A percentile compares a stretch with the other conserved stretches of the same genome.
Conservation (phyloP, 495 filamentous ascomycete genomes). For the Lepidopterella palustris region DNA sequence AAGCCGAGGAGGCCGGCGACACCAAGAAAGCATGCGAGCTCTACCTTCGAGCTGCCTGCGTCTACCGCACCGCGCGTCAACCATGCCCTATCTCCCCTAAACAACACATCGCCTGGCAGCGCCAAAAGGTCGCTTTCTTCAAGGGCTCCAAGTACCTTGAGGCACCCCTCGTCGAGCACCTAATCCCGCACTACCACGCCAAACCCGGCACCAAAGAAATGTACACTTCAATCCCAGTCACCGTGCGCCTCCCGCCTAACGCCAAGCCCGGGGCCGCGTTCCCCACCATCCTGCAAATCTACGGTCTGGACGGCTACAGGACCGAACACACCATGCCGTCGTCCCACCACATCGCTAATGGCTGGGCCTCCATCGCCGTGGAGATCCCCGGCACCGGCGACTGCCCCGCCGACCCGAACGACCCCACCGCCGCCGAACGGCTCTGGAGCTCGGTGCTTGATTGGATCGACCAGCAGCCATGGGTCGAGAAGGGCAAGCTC, state of each 20-base stretch:
- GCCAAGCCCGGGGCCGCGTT: conserved; percentile 6
- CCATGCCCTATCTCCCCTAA: conserved; percentile 10
- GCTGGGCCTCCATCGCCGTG: conserved; percentile 13
- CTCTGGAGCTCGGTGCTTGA: conserved; percentile 21
- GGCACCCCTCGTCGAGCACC: conserved; percentile 6
- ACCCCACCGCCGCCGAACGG: conserved; percentile 16
- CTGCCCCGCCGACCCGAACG: conserved; percentile 16
- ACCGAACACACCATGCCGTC: conserved; percentile 23
- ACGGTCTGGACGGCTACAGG: conserved; percentile 20
- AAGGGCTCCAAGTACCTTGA: conserved; percentile 6
- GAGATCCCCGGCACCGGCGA: conserved; percentile 27
- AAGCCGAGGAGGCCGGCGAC: conserved; percentile 9
- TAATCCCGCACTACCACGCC: conserved; percentile 15
- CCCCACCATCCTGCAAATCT: conserved; percentile 13
- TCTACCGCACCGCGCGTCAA: conserved; percentile 19
- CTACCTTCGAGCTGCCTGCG: conserved; percentile 23
- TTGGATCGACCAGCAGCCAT: conserved; percentile 19
- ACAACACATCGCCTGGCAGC: conserved; percentile 6
- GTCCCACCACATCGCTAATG: conserved; percentile 6
- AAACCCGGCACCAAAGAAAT: conserved; percentile 8
- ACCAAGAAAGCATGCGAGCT: conserved; percentile 13
- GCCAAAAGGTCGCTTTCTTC: conserved; percentile 13
- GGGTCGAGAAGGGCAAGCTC: conserved; percentile 18
- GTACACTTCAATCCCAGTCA: conserved; percentile 11
- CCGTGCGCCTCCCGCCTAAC: conserved; percentile 5